Percentiles rank a stretch among this genome's conserved stretches.
Conservation (phyloP, 2,329 filamentous ascomycete genomes). For the Venturia aucupariae region DNA sequence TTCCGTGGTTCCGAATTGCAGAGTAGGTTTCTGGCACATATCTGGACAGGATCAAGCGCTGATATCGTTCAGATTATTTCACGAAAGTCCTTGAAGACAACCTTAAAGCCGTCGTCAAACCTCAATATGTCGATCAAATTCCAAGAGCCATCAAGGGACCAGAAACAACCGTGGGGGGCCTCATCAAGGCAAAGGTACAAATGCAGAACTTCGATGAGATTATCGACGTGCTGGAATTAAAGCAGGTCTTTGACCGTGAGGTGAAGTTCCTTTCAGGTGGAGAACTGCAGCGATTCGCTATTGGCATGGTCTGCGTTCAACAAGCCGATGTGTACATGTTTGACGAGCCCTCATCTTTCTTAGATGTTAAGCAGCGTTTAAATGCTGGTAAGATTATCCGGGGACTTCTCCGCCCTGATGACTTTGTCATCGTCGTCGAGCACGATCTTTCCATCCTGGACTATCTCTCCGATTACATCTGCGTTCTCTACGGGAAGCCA, state of each 20-base stretch:
- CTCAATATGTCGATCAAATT: constrained; percentile 98
- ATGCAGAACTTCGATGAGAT: constrained; percentile 77
- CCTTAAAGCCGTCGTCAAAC: constrained; percentile 95
- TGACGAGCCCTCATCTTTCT: constrained; percentile 95
- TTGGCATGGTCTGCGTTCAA: constrained; percentile 90
- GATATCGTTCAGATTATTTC: constrained; percentile 67
- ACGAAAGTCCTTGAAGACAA: constrained; percentile 96
- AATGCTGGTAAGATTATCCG: constrained; percentile 88
- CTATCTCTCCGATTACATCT: constrained; percentile 97
- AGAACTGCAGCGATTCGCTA: constrained; percentile 96
- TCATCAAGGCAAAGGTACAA: constrained; percentile 68
- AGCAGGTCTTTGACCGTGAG: constrained; percentile 85
- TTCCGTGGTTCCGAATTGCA: constrained; percentile 97
- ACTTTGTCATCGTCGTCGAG: constrained; percentile 98
- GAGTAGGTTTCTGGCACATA: constrained; percentile 48
- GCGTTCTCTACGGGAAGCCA: constrained; percentile 89
- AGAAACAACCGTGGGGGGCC: constrained; percentile 66
- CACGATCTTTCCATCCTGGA: constrained; percentile 98
- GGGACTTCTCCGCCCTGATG: constrained; percentile 74
- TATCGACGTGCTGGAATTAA: constrained; percentile 66
- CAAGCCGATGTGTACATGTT: constrained; percentile 97
- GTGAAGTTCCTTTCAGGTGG: constrained; percentile 87
- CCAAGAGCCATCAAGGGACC: constrained; percentile 80
- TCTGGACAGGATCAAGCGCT: background rate
- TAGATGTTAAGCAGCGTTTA: constrained; percentile 98